Evolutionary conservation across 2,329 filamentous ascomycete genomes (phyloP).

Genomic region (Sclerotinia minor): DNA sequence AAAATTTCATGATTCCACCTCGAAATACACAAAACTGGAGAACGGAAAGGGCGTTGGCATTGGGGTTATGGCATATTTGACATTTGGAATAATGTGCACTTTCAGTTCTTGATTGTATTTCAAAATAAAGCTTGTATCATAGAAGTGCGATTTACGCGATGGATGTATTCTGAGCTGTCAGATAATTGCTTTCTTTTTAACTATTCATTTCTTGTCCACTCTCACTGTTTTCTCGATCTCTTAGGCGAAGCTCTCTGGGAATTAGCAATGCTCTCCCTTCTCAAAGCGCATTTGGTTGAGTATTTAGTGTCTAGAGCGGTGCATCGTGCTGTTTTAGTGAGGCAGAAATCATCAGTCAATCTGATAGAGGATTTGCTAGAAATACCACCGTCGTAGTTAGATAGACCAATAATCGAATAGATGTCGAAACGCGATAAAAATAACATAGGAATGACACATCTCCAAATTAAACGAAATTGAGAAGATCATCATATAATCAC

Average conservation of each 20-base stretch:
- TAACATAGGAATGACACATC: background rate
- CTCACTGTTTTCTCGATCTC: background rate
- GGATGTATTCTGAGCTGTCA: conserved; percentile 18
- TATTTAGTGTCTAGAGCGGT: background rate
- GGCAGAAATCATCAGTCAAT: background rate
- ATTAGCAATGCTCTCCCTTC: background rate
- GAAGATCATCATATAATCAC: background rate
- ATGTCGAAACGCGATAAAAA: background rate
- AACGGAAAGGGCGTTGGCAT: conserved; percentile 21
- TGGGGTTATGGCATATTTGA: conserved; percentile 14
- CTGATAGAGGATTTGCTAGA: background rate
- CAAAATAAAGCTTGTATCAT: conserved; percentile 25
- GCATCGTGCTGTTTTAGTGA: background rate
- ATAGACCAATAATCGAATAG: background rate
- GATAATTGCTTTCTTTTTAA: conserved; percentile 3
- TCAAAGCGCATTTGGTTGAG: background rate
- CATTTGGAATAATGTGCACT: conserved; percentile 23
- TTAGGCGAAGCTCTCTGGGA: background rate
- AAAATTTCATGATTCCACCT: background rate
- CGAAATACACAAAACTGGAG: background rate
- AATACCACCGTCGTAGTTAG: background rate
- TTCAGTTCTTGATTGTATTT: conserved; percentile 25
- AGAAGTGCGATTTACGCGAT: conserved; percentile 16
- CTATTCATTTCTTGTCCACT: background rate
- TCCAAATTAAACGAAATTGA: background rate